These are phyloP conservation scores for Pichia sp. DNA, from an alignment of 1,139 yeast species.

Conservation along the genomic window DNA sequence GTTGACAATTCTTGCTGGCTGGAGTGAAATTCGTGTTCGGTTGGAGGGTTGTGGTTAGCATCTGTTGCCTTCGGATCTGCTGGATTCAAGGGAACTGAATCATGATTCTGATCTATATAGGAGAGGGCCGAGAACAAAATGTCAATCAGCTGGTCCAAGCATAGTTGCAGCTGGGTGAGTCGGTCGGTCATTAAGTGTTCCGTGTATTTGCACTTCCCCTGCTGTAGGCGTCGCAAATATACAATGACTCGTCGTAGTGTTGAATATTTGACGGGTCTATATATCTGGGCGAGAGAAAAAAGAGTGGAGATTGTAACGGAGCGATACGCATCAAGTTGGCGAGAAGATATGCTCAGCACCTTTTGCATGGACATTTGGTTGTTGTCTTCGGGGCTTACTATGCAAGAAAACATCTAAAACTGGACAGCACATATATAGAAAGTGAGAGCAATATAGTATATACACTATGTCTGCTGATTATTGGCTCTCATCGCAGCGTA, in stretches of 20 bases:
- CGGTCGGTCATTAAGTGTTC: conserved; percentile 62
- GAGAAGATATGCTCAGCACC: too few species aligned
- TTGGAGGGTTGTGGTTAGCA: conserved; percentile 42
- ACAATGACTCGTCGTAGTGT: too few species aligned
- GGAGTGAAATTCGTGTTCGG: conserved; percentile 47
- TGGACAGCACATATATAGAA: not conserved
- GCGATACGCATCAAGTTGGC: too few species aligned
- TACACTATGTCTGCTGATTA: conserved; percentile 56
- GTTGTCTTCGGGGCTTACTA: too few species aligned
- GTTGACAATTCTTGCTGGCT: conserved; percentile 71
- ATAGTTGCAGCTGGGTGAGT: conserved; percentile 84
- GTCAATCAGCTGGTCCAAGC: conserved; percentile 78
- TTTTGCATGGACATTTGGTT: too few species aligned
- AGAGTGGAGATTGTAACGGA: too few species aligned
- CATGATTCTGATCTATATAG: conserved; percentile 73
- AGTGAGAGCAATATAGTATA: not conserved
- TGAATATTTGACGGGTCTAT: too few species aligned
- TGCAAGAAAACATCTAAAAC: too few species aligned
- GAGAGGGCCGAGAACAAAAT: conserved; percentile 89
- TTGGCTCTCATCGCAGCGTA: conserved; percentile 64
- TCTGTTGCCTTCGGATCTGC: conserved; percentile 52
- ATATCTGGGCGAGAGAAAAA: too few species aligned
- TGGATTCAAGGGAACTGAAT: conserved; percentile 44
- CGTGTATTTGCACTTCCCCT: not conserved
- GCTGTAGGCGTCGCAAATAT: too few species aligned